Evolutionary conservation across 768 basidiomycete genomes (phyloP), one percentile per base, ranked within the genome.

Genomic region (Kwoniella pini): DNA sequence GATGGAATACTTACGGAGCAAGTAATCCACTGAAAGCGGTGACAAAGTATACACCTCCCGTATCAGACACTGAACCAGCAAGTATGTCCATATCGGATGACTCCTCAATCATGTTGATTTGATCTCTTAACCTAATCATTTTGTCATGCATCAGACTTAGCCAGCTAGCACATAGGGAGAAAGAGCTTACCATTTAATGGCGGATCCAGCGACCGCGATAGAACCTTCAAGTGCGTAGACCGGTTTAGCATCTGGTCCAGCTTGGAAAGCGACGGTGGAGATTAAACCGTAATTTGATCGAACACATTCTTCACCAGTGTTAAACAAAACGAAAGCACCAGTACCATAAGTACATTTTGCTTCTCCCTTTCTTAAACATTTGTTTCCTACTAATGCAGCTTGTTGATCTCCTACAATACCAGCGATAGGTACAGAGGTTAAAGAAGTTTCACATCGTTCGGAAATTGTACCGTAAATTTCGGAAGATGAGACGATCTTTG

Each of bases 341-440:
- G 95, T 97, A 24, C 95, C 95, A 70, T 95, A 99, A 3, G 96
- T 99, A 79, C 93, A 96, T 80, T 99, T 99, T 2, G 94, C 95
- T 77, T 97, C 89, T 17, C 95, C 95, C 65, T 85, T 82, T n/a
- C 74, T 82, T 54, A 99, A 78, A 74, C 96, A 98, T 78, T 96
- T 97, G 81, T 99, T 97, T 0, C 95, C 96, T 51, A 97, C 86
- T 22, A 99, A 81, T 22, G 95, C 95, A 4, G 89, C 96, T 77
- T 99, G 96, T 80, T 99, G 96, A 76, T 99, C 96, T n/a, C 96
- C 96, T 7, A 95, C 86, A 46, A 98, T 85, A 21, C 95, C 95
- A 36, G 87, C 93, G 54, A 99, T 90, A 9, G 88, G 88, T 11
- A 92, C 82, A 39, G 89, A 91, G 33, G 77, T 75, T 19, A 82